Evolutionary conservation across 2,329 filamentous ascomycete genomes (phyloP).

Genomic region (Pseudogymnoascus sp.): DNA sequence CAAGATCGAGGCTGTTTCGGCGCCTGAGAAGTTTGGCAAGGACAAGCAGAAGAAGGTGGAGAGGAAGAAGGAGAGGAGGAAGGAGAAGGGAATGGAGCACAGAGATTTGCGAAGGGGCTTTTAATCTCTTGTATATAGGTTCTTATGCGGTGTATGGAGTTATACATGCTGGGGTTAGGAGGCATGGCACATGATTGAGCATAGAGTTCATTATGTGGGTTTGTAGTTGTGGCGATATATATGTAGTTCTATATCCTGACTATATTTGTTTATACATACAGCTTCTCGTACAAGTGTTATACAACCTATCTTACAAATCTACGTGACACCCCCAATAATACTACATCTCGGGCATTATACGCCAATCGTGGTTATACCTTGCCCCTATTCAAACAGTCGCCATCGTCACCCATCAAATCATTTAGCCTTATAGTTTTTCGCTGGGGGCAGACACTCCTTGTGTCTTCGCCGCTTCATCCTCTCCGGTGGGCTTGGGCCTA

Average conservation of each 20-base stretch:
- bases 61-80: conserved; percentile 74
- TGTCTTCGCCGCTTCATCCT: neutral
- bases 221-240: neutral
- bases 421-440: neutral
- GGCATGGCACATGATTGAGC: neutral
- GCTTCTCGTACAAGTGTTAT: conserved; percentile 1
- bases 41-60: conserved; percentile 80
- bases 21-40: conserved; percentile 69
- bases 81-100: conserved; percentile 67
- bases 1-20: conserved; percentile 75
- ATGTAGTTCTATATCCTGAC: conserved; percentile 8
- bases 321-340: neutral
- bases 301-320: conserved; percentile 5
- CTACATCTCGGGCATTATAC: neutral
- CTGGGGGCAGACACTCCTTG: neutral
- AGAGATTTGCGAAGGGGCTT: conserved; percentile 49
- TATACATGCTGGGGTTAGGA: neutral
- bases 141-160: conserved; percentile 1
- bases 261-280: conserved; percentile 6
- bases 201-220: neutral
- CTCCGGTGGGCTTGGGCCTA: conserved; percentile 9
- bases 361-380: neutral
- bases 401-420: neutral
- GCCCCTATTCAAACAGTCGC: conserved; percentile 1
- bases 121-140: conserved; percentile 6